phyloP scores from a whole-genome alignment of 805 yeast genomes.

The Saccharomycopsis selenospora region DNA sequence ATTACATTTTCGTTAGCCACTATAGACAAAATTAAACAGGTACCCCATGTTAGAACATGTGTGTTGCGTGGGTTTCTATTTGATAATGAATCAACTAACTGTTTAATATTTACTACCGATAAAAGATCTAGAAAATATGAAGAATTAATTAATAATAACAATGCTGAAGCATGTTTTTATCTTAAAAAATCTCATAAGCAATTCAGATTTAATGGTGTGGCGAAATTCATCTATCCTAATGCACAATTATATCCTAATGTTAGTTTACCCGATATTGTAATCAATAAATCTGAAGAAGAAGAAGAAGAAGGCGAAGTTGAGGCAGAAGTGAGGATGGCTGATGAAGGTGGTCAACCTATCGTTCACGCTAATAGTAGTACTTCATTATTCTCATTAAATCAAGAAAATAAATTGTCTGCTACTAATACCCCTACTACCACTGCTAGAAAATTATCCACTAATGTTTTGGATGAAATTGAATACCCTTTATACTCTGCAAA shows the following conservation, averaged over 20 bases:
- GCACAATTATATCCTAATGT: constrained; percentile 12
- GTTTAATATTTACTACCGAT: constrained; percentile 66
- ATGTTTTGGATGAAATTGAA: not conserved
- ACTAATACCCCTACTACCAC: not conserved
- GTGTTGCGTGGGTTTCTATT: constrained; percentile 71
- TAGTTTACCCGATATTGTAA: constrained; percentile 27
- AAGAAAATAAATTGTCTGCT: not conserved
- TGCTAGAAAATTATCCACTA: not conserved
- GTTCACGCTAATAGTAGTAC: constrained; percentile 7
- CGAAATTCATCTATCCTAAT: constrained; percentile 36
- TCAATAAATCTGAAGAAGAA: constrained; percentile 23
- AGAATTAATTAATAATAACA: constrained; percentile 44
- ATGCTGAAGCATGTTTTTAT: constrained; percentile 72
- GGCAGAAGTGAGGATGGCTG: constrained; percentile 13
- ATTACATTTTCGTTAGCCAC: constrained; percentile 64
- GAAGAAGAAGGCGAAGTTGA: constrained; percentile 13
- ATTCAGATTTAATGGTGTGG: constrained; percentile 64
- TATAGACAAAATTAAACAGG: constrained; percentile 36
- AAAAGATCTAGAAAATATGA: constrained; percentile 55
- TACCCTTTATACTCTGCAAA: constrained; percentile 18
- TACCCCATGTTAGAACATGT: constrained; percentile 63
- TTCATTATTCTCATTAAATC: constrained; percentile 7
- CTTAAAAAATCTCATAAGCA: constrained; percentile 57
- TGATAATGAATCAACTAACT: constrained; percentile 57
- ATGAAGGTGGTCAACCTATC: constrained; percentile 10